Conservation (phyloP, 1,139 yeast species). For the Pichia sp. region DNA sequence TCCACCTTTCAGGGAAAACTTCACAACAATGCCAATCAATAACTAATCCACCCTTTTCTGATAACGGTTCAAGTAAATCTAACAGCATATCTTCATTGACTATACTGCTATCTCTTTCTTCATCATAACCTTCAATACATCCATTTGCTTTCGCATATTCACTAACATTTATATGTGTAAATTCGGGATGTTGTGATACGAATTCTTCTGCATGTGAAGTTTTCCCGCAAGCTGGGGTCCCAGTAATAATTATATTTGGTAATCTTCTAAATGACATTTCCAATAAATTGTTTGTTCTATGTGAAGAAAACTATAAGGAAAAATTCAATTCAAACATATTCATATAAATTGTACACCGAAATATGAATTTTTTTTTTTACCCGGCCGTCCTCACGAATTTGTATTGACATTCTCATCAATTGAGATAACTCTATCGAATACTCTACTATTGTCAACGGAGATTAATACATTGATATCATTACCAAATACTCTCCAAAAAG, state of each 20-base stretch:
- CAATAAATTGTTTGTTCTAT: too few relatives aligned
- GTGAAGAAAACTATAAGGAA: neutral
- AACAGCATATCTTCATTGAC: constrained; percentile 88
- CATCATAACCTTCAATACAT: constrained; percentile 81
- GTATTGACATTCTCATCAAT: neutral
- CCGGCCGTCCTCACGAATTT: constrained; percentile 3
- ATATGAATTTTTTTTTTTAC: constrained; percentile 1
- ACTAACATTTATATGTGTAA: constrained; percentile 63
- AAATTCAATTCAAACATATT: neutral
- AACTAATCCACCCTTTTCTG: constrained; percentile 77
- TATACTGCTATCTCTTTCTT: constrained; percentile 73
- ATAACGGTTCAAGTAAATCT: constrained; percentile 71
- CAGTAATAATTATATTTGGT: constrained; percentile 87
- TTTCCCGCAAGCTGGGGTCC: constrained; percentile 98
- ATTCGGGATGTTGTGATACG: constrained; percentile 31
- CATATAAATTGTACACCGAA: neutral
- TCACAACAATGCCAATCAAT: constrained; percentile 98
- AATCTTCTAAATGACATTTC: constrained; percentile 34
- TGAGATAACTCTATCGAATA: neutral
- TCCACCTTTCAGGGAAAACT: constrained; percentile 84
- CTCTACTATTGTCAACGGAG: neutral
- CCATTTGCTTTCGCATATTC: constrained; percentile 74
- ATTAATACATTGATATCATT: neutral
- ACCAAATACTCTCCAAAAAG: neutral
- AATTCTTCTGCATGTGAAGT: constrained; percentile 73